Evolutionary conservation across 2,329 filamentous ascomycete genomes (phyloP).

Genomic region (Pseudogymnoascus destructans): DNA sequence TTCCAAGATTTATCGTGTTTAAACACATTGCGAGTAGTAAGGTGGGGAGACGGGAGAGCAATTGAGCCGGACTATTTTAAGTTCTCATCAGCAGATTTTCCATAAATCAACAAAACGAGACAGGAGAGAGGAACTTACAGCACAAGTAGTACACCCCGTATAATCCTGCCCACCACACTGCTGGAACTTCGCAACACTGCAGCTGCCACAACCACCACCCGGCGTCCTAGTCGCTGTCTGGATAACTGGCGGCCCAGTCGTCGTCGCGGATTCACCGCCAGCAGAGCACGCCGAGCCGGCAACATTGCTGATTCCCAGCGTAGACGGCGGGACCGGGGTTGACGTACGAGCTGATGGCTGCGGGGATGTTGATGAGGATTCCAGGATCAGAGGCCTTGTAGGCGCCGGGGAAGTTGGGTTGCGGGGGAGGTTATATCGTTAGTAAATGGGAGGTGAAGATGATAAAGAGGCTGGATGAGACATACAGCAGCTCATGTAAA

Average conservation of each 20-base stretch:
- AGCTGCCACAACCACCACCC: neutral
- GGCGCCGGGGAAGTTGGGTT: slow-evolving; percentile 22
- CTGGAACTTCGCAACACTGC: slow-evolving; percentile 13
- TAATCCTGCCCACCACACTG: slow-evolving; percentile 15
- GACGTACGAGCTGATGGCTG: slow-evolving; percentile 25
- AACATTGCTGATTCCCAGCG: slow-evolving; percentile 12
- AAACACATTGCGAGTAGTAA: slow-evolving; percentile 12
- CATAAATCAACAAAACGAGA: neutral
- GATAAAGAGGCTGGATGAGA: slow-evolving; percentile 16
- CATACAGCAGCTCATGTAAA: slow-evolving; percentile 33
- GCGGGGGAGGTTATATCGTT: slow-evolving; percentile 28
- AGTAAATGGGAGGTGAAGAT: slow-evolving; percentile 34
- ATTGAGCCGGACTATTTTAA: neutral
- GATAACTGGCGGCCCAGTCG: slow-evolving; percentile 6
- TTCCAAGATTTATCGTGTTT: neutral
- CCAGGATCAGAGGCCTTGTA: slow-evolving; percentile 15
- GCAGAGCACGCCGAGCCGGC: slow-evolving; percentile 13
- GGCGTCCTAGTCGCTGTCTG: neutral
- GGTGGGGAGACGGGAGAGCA: slow-evolving; percentile 14
- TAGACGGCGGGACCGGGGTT: slow-evolving; percentile 28
- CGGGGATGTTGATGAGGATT: slow-evolving; percentile 19
- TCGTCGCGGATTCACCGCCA: slow-evolving; percentile 12
- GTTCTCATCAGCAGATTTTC: neutral
- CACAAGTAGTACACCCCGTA: slow-evolving; percentile 13
- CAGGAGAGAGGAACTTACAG: neutral